Evolutionary conservation across 2,329 filamentous ascomycete species (phyloP), one percentile per base, ranked within the genome.

Genomic region (Fusarium sp.): DNA sequence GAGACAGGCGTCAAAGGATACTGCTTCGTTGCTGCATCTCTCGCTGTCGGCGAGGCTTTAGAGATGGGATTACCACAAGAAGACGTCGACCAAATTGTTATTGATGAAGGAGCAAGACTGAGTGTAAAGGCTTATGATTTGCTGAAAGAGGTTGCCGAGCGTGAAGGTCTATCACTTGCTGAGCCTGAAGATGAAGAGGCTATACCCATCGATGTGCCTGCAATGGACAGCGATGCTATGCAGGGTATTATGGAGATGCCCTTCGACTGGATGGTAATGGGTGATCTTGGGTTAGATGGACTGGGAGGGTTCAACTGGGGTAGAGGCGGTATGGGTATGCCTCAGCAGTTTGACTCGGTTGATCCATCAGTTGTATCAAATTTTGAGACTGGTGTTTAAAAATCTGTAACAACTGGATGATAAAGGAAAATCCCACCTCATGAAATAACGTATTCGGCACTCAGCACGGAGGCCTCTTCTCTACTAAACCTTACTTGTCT

Each of bases 1-100:
- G 83, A 85, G 75, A 83, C 82, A 6, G 85, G 84, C 40, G 73
- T 81, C 37, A 85, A 85, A 64, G 80, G 80, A 7, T 79, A 81
- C 45, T 77, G 82, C 32, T 80, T 85, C 30, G 54, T 79, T 17
- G 73, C 77, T 5, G 76, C 78, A 2, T 73, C 73, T 48, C 41
- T 79, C 5, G 76, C 75, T 14, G 79, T 84, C n/a, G 74, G 80
- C 0, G 76, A 83, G 30, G 79, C 79, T 2, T 69, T 84, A 8
- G 78, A 77, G 23, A 53, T 59, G 14, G 78, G 79, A 1, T 42
- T 78, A 4, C 60, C 72, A 4, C 69, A 78, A 15, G 74, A 77
- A 6, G 77, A 80, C 38, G 69, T 80, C 5, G 78, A 82, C 18
- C 72, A 75, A 12, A 45, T 72, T 12, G 77, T 84, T 18, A 54